Evolutionary conservation across 2,329 filamentous ascomycete genomes (phyloP), one percentile per base, ranked within the genome.

Genomic region (Paraphaeosphaeria sporulosa): DNA sequence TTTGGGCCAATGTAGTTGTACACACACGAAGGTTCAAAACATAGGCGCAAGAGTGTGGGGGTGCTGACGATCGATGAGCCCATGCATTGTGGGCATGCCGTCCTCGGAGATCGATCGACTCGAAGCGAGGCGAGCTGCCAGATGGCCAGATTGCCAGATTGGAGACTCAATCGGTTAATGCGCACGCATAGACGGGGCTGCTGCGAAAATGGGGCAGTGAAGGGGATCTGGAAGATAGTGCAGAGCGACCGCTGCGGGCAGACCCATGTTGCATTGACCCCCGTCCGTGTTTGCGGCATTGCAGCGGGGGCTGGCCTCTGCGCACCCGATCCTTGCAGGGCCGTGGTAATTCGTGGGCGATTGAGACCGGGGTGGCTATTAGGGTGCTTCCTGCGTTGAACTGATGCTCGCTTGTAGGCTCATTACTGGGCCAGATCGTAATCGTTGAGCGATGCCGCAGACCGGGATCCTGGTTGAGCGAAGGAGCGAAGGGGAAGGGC

Each of bases 81-180:
- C 51, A 23, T 46, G 40, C 40, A 17, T 30, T 12, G 30, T 12
- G 17, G 38, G 25, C 9, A 15, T 34, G 50, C 4, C 30, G 17
- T 40, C 2, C 51, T 17, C 13, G 40, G 51, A 32, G 40, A 54
- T 54, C 51, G 51, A 54, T 54, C 51, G 36, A 54, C 34, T 46
- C 23, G 34, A 30, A 12, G 6, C 36, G 36, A 53, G 30, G 36
- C 38, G 27, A 7, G 17, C 52, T 55, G 52, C 52, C 27, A 55
- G 52, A 55, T 55, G 40, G 17, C 42, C 27, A 55, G 52, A 55
- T 55, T 52, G 17, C 42, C 27, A 55, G 52, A 55, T 55, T 52
- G 17, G 34, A 52, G 49, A 40, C 30, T 27, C 19, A 43, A 44
- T 54, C 51, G 43, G 51, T 19, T 19, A 15, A 54, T 54, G 17